phyloP scores from a whole-genome alignment of 768 basidiomycete genomes.

The Cantharellus anzutake region DNA sequence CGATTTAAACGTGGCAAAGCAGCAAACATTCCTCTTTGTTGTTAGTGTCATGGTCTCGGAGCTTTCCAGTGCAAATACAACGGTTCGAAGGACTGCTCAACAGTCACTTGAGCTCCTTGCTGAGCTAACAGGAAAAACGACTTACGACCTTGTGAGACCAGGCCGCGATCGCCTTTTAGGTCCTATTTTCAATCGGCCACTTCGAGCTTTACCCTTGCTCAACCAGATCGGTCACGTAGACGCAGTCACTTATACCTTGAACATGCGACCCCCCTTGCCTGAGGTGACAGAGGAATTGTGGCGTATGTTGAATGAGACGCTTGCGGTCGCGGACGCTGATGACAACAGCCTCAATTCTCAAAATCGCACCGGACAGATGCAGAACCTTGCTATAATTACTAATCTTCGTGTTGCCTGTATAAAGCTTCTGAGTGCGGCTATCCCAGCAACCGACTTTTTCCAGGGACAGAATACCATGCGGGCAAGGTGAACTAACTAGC shows the following conservation, averaged over 20 bases:
- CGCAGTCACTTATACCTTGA: conserved; percentile 84
- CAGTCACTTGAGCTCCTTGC: conserved; percentile 63
- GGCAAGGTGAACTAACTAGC: conserved; percentile 38
- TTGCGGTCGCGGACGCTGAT: conserved; percentile 91
- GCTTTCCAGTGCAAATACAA: conserved; percentile 65
- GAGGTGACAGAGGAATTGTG: conserved; percentile 86
- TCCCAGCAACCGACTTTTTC: conserved; percentile 90
- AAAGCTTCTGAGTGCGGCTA: conserved; percentile 78
- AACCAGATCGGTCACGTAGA: conserved; percentile 98
- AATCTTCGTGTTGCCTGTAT: conserved; percentile 90
- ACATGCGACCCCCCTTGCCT: conserved; percentile 70
- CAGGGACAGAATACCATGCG: conserved; percentile 66
- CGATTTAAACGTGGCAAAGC: conserved; percentile 17
- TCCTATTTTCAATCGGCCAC: conserved; percentile 88
- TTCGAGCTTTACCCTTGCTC: conserved; percentile 82
- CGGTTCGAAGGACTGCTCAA: conserved; percentile 72
- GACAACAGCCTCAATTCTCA: conserved; percentile 38
- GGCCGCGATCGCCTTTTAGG: conserved; percentile 78
- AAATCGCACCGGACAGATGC: conserved; percentile 54
- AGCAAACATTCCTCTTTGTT: conserved; percentile 23
- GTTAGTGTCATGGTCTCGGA: conserved; percentile 77
- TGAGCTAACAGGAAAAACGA: conserved; percentile 45
- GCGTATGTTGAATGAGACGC: conserved; percentile 78
- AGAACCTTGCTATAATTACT: conserved; percentile 61
- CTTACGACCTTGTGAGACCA: conserved; percentile 61